These are phyloP conservation scores for Pseudogymnoascus sp. DNA, from an alignment of 2,329 filamentous ascomycete genomes.

Conservation along the genomic window DNA sequence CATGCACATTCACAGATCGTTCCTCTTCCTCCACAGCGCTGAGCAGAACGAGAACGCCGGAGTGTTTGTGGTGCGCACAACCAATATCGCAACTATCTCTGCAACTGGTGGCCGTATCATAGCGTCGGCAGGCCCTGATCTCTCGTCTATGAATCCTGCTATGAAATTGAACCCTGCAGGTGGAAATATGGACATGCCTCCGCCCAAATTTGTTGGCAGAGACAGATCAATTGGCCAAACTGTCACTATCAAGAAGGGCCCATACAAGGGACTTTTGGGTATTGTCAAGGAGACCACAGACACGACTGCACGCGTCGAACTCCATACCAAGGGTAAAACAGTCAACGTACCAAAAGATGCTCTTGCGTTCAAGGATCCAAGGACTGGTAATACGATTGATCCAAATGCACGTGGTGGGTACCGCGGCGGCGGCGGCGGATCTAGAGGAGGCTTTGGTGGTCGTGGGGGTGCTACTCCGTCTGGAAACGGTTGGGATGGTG, in stretches of 20 bases:
- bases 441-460: constrained; percentile 36
- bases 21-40: constrained; percentile 80
- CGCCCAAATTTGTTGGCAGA: constrained; percentile 66
- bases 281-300: constrained; percentile 95
- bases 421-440: constrained; percentile 37
- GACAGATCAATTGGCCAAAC: constrained; percentile 87
- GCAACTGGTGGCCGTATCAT: constrained; percentile 81
- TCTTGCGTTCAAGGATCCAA: constrained; percentile 76
- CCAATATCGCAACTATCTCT: constrained; percentile 82
- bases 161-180: constrained; percentile 60
- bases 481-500: constrained; percentile 50
- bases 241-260: constrained; percentile 77
- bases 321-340: constrained; percentile 90
- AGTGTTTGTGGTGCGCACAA: constrained; percentile 79
- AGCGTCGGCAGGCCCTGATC: constrained; percentile 54
- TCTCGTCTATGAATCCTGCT: constrained; percentile 88
- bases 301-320: constrained; percentile 74
- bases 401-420: constrained; percentile 45
- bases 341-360: constrained; percentile 75
- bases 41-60: constrained; percentile 78
- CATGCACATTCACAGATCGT: constrained; percentile 88
- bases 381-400: constrained; percentile 72
- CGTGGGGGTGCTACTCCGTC: constrained; percentile 39
- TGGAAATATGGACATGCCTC: constrained; percentile 46
- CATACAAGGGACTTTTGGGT: constrained; percentile 85